Percentiles rank a stretch among this genome's conserved stretches.
Conservation (phyloP, 768 basidiomycete species). For the Pisolithus albus region DNA sequence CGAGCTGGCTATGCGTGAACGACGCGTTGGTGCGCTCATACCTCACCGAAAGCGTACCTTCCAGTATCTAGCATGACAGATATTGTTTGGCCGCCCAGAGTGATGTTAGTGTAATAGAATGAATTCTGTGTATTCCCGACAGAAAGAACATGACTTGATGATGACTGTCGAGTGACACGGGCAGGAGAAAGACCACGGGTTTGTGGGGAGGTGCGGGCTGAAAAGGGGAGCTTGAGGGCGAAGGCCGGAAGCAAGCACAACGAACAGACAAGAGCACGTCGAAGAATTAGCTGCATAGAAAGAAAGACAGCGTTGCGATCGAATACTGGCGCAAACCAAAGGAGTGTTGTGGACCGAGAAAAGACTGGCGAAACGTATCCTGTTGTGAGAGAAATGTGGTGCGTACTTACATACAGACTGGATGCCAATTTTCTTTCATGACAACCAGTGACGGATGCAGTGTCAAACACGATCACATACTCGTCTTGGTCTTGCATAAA, state of each 20-base stretch:
- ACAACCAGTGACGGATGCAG: no score
- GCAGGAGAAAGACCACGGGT: slow-evolving; percentile 2
- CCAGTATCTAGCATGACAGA: slow-evolving; percentile 71
- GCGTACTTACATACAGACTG: no score
- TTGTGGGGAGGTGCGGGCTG: slow-evolving; percentile 13
- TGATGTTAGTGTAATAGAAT: slow-evolving; percentile 68
- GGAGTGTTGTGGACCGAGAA: no score
- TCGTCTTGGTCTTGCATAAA: no score
- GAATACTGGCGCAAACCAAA: no score
- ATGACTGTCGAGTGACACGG: slow-evolving; percentile 20
- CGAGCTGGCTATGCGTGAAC: slow-evolving; percentile 38
- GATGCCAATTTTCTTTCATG: no score
- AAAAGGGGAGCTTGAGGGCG: slow-evolving; percentile 30
- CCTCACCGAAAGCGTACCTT: slow-evolving; percentile 38
- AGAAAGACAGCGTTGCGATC: background rate
- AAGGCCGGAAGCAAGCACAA: slow-evolving; percentile 11
- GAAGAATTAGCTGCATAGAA: slow-evolving; percentile 20
- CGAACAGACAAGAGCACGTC: slow-evolving; percentile 18
- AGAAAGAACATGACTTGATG: slow-evolving; percentile 28
- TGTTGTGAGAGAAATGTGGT: no score
- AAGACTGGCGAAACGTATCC: no score
- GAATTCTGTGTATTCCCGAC: slow-evolving; percentile 63
- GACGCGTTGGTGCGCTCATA: background rate
- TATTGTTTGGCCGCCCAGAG: slow-evolving; percentile 50
- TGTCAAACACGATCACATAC: no score